Percentiles rank a stretch among this genome's conserved stretches.
Conservation (phyloP, 306 rosid species). For the Lotus japonicus region DNA sequence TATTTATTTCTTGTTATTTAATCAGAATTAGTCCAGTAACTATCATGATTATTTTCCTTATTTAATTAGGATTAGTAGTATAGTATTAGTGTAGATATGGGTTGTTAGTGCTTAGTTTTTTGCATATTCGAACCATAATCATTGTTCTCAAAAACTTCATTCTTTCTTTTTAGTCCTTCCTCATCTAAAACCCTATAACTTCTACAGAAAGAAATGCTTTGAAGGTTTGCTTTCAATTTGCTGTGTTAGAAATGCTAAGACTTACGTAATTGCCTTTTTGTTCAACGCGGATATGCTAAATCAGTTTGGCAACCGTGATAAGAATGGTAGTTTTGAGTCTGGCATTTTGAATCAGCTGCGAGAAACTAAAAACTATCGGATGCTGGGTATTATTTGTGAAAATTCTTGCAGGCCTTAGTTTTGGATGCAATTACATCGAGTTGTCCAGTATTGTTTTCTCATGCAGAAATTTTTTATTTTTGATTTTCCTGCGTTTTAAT, state of each 20-base stretch:
- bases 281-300: not conserved
- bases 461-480: not conserved
- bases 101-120: no score
- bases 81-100: no score
- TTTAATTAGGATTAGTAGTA: no score
- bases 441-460: not conserved
- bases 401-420: not conserved
- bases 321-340: not conserved
- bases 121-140: no score
- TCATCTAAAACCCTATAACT: no score
- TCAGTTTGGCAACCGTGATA: not conserved
- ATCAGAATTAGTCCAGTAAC: no score
- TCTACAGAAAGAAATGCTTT: not conserved
- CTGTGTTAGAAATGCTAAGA: not conserved
- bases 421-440: not conserved
- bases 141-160: no score
- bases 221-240: not conserved
- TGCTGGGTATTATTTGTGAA: not conserved
- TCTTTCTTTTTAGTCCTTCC: no score
- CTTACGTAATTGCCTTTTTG: not conserved
- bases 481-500: not conserved
- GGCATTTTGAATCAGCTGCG: not conserved
- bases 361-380: not conserved
- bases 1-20: no score
- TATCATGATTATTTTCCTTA: no score